These are phyloP conservation scores for Trifolium dubium DNA, from an alignment of 306 rosid species.

Conservation along the genomic window DNA sequence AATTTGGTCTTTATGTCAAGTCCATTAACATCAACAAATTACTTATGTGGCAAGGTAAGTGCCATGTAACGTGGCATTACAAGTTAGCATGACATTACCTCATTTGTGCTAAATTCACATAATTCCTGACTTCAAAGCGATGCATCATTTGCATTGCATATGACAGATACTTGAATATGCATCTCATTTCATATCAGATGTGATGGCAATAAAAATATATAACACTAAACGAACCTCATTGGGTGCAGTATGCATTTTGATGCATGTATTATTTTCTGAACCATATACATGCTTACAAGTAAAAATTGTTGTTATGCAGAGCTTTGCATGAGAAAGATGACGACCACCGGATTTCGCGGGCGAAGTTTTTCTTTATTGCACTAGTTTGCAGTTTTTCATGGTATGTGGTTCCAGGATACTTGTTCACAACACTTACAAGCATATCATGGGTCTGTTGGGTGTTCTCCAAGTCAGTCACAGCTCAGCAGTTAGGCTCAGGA, in stretches of 20 bases:
- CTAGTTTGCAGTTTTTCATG: constrained; percentile 72
- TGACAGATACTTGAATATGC: constrained; percentile 9
- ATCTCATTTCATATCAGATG: constrained; percentile 5
- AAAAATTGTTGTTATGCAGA: constrained; percentile 49
- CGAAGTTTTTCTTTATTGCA: constrained; percentile 75
- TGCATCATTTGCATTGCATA: background rate
- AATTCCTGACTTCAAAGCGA: background rate
- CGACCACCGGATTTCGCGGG: constrained; percentile 52
- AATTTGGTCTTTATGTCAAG: background rate
- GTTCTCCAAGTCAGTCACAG: constrained; percentile 79
- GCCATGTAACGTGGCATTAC: background rate
- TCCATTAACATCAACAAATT: background rate
- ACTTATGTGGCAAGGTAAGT: background rate
- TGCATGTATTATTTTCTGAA: background rate
- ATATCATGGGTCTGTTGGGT: constrained; percentile 87
- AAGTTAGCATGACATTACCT: background rate
- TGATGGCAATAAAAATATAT: constrained; percentile 15
- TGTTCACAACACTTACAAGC: constrained; percentile 76
- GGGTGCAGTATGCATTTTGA: constrained; percentile 5
- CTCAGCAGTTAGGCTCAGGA: constrained; percentile 85
- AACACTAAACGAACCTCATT: constrained; percentile 8
- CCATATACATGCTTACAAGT: background rate
- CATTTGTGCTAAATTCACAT: background rate
- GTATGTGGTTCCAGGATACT: constrained; percentile 72
- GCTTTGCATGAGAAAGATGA: constrained; percentile 85